Evolutionary conservation across 371 early-diverging fungal genomes (phyloP), one percentile per base, ranked within the genome.

Genomic region (Zychaea mexicana): DNA sequence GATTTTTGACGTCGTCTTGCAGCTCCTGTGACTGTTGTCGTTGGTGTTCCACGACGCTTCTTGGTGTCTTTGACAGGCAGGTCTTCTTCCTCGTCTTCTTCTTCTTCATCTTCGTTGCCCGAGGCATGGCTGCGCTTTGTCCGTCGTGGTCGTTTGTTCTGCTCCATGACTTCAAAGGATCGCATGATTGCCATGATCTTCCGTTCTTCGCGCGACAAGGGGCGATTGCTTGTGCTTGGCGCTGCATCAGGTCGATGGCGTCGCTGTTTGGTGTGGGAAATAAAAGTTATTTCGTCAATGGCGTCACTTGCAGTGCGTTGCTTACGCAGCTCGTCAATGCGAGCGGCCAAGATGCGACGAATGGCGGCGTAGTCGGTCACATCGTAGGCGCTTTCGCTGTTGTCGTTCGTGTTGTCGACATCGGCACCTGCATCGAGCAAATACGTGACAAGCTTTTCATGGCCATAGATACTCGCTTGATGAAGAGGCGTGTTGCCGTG

Each of bases 401-500:
- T 76, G 5, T 73, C 64, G 64, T 89, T 86, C 60, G 73, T 71
- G 38, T 72, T 63, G 33, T 79, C 72, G 0, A 85, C 77, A 66
- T 91, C 88, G 1, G 92, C 91, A 38, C 90, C 90, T 46, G 80
- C 71, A 21, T 77, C 78, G 9, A 94, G 70, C n/a, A 94, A 66
- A 36, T 83, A 74, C 13, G 78, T 73, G 1, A 89, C 91, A 12
- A 93, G 84, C 17, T 84, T 77, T 28, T 80, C 74, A 52, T 90
- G 90, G 4, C 66, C 65, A 49, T 61, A 22, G 15, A 56, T 60
- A 46, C 90, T 82, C 2, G 94, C 93, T 60, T 90, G 85, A 61
- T 94, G 94, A n/a, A 95, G 65, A 1, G 88, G 85, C 2, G 95
- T 92, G 38, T 86, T 86, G 15, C 82, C 57, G 75, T 86, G 60